These are phyloP conservation scores for Marasmius tenuissimus DNA, from an alignment of 1,284 basidiomycete species.

Conservation along the genomic window DNA sequence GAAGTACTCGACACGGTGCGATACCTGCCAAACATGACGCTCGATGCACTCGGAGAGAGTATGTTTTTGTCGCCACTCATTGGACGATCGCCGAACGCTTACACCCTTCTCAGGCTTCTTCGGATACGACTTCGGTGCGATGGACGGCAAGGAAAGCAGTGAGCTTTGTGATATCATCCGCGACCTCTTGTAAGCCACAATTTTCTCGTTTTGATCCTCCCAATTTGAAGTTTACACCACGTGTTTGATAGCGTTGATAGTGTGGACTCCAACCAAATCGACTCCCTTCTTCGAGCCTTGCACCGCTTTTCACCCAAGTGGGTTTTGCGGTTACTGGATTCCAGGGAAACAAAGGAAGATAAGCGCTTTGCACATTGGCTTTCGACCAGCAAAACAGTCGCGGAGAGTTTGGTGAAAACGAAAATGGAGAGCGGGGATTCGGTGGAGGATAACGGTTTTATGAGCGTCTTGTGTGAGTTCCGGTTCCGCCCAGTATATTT, in stretches of 20 bases:
- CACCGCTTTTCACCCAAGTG: neutral
- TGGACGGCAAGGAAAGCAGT: neutral
- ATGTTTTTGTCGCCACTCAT: neutral
- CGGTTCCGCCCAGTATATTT: neutral
- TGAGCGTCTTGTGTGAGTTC: neutral
- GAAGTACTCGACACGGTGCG: neutral
- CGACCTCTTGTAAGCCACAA: neutral
- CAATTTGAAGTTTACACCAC: neutral
- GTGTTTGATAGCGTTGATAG: neutral
- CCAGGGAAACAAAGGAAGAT: neutral
- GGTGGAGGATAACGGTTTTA: neutral
- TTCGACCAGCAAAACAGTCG: neutral
- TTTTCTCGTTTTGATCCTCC: neutral
- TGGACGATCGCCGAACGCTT: neutral
- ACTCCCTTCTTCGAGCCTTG: neutral
- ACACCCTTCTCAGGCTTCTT: neutral
- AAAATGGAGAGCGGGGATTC: neutral
- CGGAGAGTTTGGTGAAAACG: neutral
- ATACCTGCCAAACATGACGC: neutral
- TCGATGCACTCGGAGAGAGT: neutral
- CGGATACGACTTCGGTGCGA: neutral
- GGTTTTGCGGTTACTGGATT: neutral
- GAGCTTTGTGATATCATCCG: neutral
- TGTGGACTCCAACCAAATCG: neutral
- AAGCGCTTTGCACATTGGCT: neutral